A percentile compares a stretch with the other conserved stretches of the same genome.
Conservation (phyloP, 441 rosid genomes). For the Manihot esculenta region DNA sequence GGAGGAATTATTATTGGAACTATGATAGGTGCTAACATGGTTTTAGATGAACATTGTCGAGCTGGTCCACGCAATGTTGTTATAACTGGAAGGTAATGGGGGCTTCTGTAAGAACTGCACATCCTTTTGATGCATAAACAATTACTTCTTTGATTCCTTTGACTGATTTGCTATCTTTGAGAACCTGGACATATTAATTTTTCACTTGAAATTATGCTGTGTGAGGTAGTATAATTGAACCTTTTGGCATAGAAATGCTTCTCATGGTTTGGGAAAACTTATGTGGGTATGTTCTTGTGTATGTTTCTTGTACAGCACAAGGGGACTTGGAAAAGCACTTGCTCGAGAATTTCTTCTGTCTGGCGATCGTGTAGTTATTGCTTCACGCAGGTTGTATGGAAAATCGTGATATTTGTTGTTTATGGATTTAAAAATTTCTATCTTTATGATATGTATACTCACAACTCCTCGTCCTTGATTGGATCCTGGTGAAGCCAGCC, state of each 20-base stretch:
- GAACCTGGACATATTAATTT: neutral
- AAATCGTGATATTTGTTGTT: neutral
- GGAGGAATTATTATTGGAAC: slow-evolving; percentile 94
- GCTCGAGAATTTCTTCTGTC: slow-evolving; percentile 95
- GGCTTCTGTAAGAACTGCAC: too few species aligned
- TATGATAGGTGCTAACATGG: slow-evolving; percentile 88
- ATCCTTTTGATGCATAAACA: slow-evolving; percentile 7
- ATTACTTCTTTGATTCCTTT: neutral
- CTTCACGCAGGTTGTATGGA: slow-evolving; percentile 73
- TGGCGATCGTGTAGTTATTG: slow-evolving; percentile 83
- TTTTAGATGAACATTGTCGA: slow-evolving; percentile 84
- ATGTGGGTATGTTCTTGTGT: slow-evolving; percentile 22
- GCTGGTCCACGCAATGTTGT: slow-evolving; percentile 95
- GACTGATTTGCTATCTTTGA: slow-evolving; percentile 3
- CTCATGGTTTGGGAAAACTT: slow-evolving; percentile 12
- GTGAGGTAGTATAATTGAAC: neutral
- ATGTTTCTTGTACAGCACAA: slow-evolving; percentile 55
- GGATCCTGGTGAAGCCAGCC: slow-evolving; percentile 44
- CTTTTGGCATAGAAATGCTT: slow-evolving; percentile 10
- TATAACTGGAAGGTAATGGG: slow-evolving; percentile 92
- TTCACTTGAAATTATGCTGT: neutral
- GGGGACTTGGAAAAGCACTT: slow-evolving; percentile 95
- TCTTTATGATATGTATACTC: slow-evolving; percentile 6
- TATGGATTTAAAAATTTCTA: neutral
- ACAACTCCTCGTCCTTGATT: slow-evolving; percentile 17